Conservation (phyloP, 208 protist genomes). For the Leishmania martiniquensis region DNA sequence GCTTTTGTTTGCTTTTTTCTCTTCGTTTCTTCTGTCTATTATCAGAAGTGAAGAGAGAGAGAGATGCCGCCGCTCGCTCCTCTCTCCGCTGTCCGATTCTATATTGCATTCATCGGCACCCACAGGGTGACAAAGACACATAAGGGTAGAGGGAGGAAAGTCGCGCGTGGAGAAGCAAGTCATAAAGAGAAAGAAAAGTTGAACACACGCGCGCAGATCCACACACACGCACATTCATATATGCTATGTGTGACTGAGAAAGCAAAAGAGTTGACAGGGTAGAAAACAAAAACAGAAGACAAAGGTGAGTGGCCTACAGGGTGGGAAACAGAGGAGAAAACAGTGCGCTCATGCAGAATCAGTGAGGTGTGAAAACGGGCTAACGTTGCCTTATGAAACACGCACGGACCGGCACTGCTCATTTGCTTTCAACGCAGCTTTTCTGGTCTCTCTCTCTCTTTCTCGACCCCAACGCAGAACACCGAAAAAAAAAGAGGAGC, state of each 20-base stretch:
- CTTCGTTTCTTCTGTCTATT: not conserved
- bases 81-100: not conserved
- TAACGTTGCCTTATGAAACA: not conserved
- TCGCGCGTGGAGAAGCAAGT: not conserved
- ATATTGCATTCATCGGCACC: not conserved
- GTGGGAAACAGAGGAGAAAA: not conserved
- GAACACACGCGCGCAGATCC: not conserved
- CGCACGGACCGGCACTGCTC: not conserved
- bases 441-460: not conserved
- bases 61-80: not conserved
- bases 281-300: slow-evolving; percentile 18
- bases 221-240: not conserved
- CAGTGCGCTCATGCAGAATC: not conserved
- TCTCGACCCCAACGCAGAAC: not conserved
- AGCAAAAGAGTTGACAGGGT: slow-evolving; percentile 1
- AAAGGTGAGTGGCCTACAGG: not conserved
- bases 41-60: not conserved
- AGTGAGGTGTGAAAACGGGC: not conserved
- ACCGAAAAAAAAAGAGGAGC: not conserved
- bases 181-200: slow-evolving; percentile 11
- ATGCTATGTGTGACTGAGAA: not conserved
- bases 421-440: not conserved
- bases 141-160: not conserved
- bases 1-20: not conserved
- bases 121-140: not conserved